Evolutionary conservation across 164 flowering plant genomes (phyloP), one percentile per base, ranked within the genome.

Genomic region (Vitis cinerea): DNA sequence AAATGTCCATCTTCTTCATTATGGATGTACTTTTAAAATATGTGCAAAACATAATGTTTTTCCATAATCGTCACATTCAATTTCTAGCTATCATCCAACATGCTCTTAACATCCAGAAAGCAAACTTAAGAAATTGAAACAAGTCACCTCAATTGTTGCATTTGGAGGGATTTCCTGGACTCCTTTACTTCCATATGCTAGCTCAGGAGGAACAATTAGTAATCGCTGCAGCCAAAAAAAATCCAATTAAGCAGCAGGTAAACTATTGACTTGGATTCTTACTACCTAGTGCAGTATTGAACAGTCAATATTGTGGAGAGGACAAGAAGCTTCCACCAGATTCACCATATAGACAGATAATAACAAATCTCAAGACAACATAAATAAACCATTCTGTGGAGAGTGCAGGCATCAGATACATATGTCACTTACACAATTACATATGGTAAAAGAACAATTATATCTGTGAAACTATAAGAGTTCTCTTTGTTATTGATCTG

Each of bases 121-220:
- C 65, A 62, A 17, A 48, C 14, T 12, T 52, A 37, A 11, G 5
- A 44, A 15, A 49, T 16, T 31, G 17, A 11, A 27, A 54, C 29
- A 54, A 1, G 13, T 66, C 81, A 92, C 97, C 94, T 94, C 98
- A 61, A 94, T 92, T 11, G 97, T 92, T 60, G 99, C 99, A 80
- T 94, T 92, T 53, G 99, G 97, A 73, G 97, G 99, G 64, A 94
- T 94, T 80, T 94, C 99, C 76, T 94, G 99, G 67, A 92, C 91
- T 54, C 99, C 99, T 79, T 92, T 94, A 64, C 77, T 91, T 79
- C 99, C 99, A 79, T 92, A 94, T 17, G 99, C 99, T 15, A 94
- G 90, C 77, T 88, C 87, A 27, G 99, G 97, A 74, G 97, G 99
- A 71, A 94, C 90, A 70, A 94, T 87, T 68, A 94, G 75, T 80